Conservation (phyloP, 2,329 filamentous ascomycete species). For the Lachnellula hyalina region DNA sequence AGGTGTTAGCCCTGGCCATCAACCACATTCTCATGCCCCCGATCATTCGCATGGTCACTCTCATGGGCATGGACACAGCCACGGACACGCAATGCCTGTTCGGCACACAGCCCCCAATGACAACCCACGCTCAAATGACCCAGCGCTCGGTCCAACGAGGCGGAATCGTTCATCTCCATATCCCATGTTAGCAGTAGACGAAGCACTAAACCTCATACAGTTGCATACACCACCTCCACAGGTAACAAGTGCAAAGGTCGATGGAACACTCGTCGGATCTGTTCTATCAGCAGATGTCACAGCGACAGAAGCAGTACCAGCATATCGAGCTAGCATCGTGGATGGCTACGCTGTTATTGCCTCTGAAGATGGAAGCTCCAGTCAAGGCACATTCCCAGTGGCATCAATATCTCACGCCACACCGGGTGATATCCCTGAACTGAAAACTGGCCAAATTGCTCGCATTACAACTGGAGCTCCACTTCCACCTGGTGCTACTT, state of each 20-base stretch:
- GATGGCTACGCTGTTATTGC: slow-evolving; percentile 89
- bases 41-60: slow-evolving; percentile 40
- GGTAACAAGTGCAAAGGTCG: slow-evolving; percentile 53
- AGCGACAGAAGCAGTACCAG: slow-evolving; percentile 79
- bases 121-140: slow-evolving; percentile 54
- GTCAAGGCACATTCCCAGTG: slow-evolving; percentile 81
- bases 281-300: slow-evolving; percentile 80
- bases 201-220: slow-evolving; percentile 70
- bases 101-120: slow-evolving; percentile 66
- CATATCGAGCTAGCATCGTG: slow-evolving; percentile 92
- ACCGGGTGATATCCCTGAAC: slow-evolving; percentile 56
- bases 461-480: slow-evolving; percentile 94
- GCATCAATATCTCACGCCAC: slow-evolving; percentile 81
- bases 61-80: slow-evolving; percentile 54
- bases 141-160: slow-evolving; percentile 55
- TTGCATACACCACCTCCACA: slow-evolving; percentile 63
- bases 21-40: slow-evolving; percentile 43
- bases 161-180: slow-evolving; percentile 84
- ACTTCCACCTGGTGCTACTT: slow-evolving; percentile 78
- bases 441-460: slow-evolving; percentile 72
- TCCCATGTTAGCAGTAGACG: slow-evolving; percentile 81
- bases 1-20: slow-evolving; percentile 43
- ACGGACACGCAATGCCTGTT: slow-evolving; percentile 58
- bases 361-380: slow-evolving; percentile 49
- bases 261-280: slow-evolving; percentile 62